phyloP scores from a whole-genome alignment of 768 basidiomycete genomes.

The Sarcomyxa edulis region DNA sequence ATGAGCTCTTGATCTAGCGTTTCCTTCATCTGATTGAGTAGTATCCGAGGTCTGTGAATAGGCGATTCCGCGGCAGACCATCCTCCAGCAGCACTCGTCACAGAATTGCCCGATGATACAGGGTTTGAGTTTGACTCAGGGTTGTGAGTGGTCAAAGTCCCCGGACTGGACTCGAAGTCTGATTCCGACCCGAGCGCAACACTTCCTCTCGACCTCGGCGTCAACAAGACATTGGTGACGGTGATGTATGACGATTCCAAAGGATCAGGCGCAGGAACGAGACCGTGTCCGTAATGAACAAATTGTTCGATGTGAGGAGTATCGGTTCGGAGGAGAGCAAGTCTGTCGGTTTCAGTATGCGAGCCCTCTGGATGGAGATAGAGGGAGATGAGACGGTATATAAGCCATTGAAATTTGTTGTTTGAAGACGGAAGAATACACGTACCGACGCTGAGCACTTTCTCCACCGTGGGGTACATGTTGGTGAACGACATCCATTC shows the following conservation, averaged over 20 bases:
- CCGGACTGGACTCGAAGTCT: neutral
- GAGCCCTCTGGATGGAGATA: neutral
- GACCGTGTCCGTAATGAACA: slow-evolving; percentile 5
- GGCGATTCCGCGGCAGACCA: too few relatives aligned
- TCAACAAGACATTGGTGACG: neutral
- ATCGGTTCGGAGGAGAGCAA: slow-evolving; percentile 1
- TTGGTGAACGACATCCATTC: slow-evolving; percentile 6
- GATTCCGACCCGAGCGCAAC: slow-evolving; percentile 2
- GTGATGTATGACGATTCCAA: slow-evolving; percentile 4
- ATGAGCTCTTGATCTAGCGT: neutral
- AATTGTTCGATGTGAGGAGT: slow-evolving; percentile 3
- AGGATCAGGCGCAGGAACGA: slow-evolving; percentile 2
- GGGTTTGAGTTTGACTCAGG: too few relatives aligned
- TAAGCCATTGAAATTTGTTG: neutral
- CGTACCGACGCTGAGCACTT: neutral
- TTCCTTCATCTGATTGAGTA: slow-evolving; percentile 5
- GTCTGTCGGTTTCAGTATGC: neutral
- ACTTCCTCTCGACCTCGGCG: slow-evolving; percentile 1
- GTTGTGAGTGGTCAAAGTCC: too few relatives aligned
- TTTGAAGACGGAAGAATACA: neutral
- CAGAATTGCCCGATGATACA: too few relatives aligned
- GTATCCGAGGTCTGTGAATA: slow-evolving; percentile 2
- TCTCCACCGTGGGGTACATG: slow-evolving; percentile 3
- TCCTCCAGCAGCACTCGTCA: too few relatives aligned
- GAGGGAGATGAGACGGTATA: neutral